Base-by-base conservation (phyloP, 2,329 filamentous ascomycete species). In the Pseudohalonectria lignicola region DNA sequence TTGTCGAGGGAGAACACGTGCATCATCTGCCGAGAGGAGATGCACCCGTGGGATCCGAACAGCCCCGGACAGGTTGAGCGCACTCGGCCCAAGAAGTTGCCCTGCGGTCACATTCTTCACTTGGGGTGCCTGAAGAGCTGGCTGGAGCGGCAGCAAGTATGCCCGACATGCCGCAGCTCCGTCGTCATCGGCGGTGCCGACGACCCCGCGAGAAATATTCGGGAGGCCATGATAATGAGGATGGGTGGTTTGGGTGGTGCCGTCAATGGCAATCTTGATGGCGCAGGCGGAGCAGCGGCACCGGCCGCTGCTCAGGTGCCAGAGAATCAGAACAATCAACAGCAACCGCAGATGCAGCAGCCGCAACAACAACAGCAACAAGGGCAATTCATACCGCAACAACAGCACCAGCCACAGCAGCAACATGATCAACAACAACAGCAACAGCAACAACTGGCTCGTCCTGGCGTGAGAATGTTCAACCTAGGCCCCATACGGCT, bases 11-110 rank as follows among this genome's bases (percentile, higher is more conserved):
- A 95, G 55, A 86, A 93, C 51, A 93, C 92, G 3, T 98, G 92
- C 59, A 98, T 98, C 49, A 94, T 98, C 39, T 98, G 92, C 59
- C 79, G 92, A 43, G 92, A 98, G 56, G 86, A 93, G 46, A 98
- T 98, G 92, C 76, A 76, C 25, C 78, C 82, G 2, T 94, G 86
- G 84, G 61, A 74, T 41, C 62, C 67, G 5, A 56, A 61, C 62
- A 75, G 55, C 64, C 75, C 47, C 69, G 80, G 76, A n/a, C 70
- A 82, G 40, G 80, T 93, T 41, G 87, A 96, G 53, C 76, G 90
- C 39, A 74, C 84, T 40, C 75, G 92, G 16, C 86, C 92, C 6
- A 98, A 98, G 67, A 96, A 94, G 61, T 72, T 98, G 9, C 92
- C 92, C 1, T 98, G 92, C 59, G 88, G 90, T 4, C 92, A 98